Evolutionary conservation across 495 filamentous ascomycete species (phyloP).

Genomic region (Penicillium dipodomyicola): DNA sequence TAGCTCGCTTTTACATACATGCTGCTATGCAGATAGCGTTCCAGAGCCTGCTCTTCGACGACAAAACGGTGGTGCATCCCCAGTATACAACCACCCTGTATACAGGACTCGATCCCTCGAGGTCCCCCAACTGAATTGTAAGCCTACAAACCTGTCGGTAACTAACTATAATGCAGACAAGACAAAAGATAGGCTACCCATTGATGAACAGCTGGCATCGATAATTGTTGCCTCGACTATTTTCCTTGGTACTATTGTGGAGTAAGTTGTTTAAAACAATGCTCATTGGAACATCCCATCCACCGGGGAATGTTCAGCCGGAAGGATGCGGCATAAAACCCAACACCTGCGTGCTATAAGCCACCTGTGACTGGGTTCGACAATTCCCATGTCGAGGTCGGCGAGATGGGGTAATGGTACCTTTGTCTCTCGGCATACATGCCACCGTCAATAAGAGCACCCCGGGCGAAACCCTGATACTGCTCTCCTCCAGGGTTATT

Average conservation of each 20-base stretch:
- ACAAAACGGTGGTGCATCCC: no score
- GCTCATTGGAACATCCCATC: constrained; percentile 57
- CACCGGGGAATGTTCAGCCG: constrained; percentile 52
- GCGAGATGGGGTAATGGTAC: constrained; percentile 58
- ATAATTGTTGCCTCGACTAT: constrained; percentile 34
- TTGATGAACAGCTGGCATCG: constrained; percentile 62
- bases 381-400: constrained; percentile 39
- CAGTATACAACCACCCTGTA: no score
- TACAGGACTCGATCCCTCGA: no score
- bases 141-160: no score
- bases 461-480: constrained; percentile 62
- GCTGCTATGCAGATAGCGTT: not conserved
- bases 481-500: constrained; percentile 74
- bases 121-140: no score
- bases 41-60: no score
- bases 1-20: constrained; percentile 1
- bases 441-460: constrained; percentile 75
- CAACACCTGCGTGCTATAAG: constrained; percentile 49
- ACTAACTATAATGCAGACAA: no score
- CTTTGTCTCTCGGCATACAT: constrained; percentile 69
- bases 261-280: constrained; percentile 48
- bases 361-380: constrained; percentile 44
- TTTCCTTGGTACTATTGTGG: constrained; percentile 4
- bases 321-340: constrained; percentile 57
- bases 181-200: no score